phyloP scores from a whole-genome alignment of 2,329 filamentous ascomycete species.

The Teratosphaeria zuluensis region DNA sequence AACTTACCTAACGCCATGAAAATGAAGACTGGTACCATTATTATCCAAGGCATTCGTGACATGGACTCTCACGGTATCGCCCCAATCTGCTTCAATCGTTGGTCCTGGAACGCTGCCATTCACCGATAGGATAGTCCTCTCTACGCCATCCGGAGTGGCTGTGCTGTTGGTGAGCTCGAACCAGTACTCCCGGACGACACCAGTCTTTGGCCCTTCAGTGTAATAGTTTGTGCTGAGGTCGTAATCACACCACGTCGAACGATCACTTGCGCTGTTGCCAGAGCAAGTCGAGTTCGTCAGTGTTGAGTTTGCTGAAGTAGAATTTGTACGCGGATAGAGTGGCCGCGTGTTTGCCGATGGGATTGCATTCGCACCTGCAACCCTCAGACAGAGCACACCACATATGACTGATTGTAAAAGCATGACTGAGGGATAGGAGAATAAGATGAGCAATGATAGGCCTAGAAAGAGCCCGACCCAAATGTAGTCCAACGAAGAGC shows the following conservation, averaged over 20 bases:
- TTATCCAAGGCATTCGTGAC: slow-evolving; percentile 29
- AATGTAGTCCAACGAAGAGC: background rate
- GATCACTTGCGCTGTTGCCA: slow-evolving; percentile 25
- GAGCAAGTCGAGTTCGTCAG: slow-evolving; percentile 6
- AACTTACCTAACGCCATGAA: slow-evolving; percentile 36
- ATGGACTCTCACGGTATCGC: slow-evolving; percentile 17
- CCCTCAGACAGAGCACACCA: background rate
- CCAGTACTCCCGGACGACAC: slow-evolving; percentile 32
- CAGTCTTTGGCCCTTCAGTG: slow-evolving; percentile 26
- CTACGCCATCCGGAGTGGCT: slow-evolving; percentile 37
- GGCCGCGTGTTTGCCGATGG: background rate
- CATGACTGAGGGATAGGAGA: background rate
- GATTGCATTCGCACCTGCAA: background rate
- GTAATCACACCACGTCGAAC: slow-evolving; percentile 24
- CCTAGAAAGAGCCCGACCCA: background rate
- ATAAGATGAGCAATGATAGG: background rate
- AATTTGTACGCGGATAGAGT: slow-evolving; percentile 1
- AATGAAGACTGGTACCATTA: slow-evolving; percentile 43
- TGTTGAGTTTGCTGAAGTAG: background rate
- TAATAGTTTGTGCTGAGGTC: slow-evolving; percentile 29
- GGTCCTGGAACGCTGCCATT: slow-evolving; percentile 41
- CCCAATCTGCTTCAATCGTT: slow-evolving; percentile 35
- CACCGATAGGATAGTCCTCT: slow-evolving; percentile 31
- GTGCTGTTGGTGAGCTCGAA: slow-evolving; percentile 36
- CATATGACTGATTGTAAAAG: background rate